phyloP scores from a whole-genome alignment of 2,329 filamentous ascomycete species.

The Esteya vermicola region DNA sequence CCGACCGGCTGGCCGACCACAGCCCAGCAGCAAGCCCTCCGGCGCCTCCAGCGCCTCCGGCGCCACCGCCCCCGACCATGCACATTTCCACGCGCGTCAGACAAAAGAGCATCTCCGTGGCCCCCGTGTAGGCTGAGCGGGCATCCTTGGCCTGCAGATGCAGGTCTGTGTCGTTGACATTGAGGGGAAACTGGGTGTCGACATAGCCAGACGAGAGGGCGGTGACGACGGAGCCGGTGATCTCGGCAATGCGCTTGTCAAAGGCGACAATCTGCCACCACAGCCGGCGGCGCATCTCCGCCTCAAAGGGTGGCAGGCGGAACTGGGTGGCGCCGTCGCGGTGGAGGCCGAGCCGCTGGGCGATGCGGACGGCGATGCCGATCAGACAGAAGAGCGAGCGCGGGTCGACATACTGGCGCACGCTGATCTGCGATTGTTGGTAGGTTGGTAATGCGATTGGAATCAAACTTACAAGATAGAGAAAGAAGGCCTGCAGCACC shows the following conservation, averaged over 20 bases:
- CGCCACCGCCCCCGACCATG: slow-evolving; percentile 35
- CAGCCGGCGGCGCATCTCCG: slow-evolving; percentile 55
- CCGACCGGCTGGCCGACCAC: too few species aligned
- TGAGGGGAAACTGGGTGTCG: slow-evolving; percentile 43
- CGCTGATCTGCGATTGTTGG: slow-evolving; percentile 29
- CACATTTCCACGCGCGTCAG: slow-evolving; percentile 42
- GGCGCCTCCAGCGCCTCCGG: not conserved
- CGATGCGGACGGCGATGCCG: slow-evolving; percentile 52
- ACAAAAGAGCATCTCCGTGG: slow-evolving; percentile 47
- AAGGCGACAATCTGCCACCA: slow-evolving; percentile 62
- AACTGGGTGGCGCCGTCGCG: slow-evolving; percentile 40
- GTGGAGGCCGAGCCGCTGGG: slow-evolving; percentile 55
- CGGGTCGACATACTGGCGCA: slow-evolving; percentile 46
- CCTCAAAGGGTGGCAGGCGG: slow-evolving; percentile 40
- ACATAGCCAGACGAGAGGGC: slow-evolving; percentile 34
- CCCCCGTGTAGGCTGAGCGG: slow-evolving; percentile 31
- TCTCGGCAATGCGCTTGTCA: slow-evolving; percentile 54
- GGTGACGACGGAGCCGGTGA: slow-evolving; percentile 44
- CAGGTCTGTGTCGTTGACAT: slow-evolving; percentile 48
- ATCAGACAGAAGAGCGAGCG: slow-evolving; percentile 46
- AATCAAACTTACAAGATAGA: slow-evolving; percentile 44
- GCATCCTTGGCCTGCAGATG: slow-evolving; percentile 40
- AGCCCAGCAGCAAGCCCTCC: too few species aligned
- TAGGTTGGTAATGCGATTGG: slow-evolving; percentile 13
- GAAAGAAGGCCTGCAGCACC: slow-evolving; percentile 51